Conservation (phyloP, 2,329 filamentous ascomycete species). For the Exutisphaerella laricina region DNA sequence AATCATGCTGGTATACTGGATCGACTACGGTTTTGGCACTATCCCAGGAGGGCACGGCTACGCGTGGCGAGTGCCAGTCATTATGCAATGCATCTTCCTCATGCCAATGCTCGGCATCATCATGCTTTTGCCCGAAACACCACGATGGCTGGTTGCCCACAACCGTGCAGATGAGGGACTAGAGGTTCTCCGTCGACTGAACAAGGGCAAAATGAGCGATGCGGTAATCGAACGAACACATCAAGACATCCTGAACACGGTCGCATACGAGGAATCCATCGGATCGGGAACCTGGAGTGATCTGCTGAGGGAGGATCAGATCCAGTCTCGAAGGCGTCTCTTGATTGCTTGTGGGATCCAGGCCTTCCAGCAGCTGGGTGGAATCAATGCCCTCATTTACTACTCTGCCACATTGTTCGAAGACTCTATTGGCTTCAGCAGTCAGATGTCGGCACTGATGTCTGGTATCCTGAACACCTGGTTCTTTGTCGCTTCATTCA, state of each 20-base stretch:
- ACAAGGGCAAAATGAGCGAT: constrained; percentile 26
- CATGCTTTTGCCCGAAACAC: constrained; percentile 40
- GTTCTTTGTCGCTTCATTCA: constrained; percentile 48
- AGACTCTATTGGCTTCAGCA: constrained; percentile 24
- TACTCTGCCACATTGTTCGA: constrained; percentile 30
- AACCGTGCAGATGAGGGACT: constrained; percentile 36
- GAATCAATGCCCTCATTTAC: constrained; percentile 30
- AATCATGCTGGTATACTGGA: constrained; percentile 44
- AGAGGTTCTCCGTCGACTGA: constrained; percentile 29
- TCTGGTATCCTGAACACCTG: constrained; percentile 39
- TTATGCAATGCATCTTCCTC: constrained; percentile 40
- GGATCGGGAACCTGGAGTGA: constrained; percentile 35
- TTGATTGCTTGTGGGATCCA: constrained; percentile 29
- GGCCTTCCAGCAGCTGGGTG: constrained; percentile 27
- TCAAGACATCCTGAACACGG: constrained; percentile 26
- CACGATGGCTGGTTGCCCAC: constrained; percentile 41
- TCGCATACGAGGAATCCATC: constrained; percentile 29
- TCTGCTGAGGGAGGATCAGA: constrained; percentile 28
- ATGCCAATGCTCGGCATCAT: constrained; percentile 38
- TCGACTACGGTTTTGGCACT: constrained; percentile 41
- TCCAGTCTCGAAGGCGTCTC: constrained; percentile 27
- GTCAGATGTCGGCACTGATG: constrained; percentile 27
- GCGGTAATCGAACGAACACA: constrained; percentile 23
- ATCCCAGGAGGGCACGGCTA: constrained; percentile 27
- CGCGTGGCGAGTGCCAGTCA: constrained; percentile 41